A percentile compares a stretch with the other conserved stretches of the same genome.
Evolutionary conservation across 495 filamentous ascomycete species (phyloP).

Genomic region (Pseudotulostoma volvatum): DNA sequence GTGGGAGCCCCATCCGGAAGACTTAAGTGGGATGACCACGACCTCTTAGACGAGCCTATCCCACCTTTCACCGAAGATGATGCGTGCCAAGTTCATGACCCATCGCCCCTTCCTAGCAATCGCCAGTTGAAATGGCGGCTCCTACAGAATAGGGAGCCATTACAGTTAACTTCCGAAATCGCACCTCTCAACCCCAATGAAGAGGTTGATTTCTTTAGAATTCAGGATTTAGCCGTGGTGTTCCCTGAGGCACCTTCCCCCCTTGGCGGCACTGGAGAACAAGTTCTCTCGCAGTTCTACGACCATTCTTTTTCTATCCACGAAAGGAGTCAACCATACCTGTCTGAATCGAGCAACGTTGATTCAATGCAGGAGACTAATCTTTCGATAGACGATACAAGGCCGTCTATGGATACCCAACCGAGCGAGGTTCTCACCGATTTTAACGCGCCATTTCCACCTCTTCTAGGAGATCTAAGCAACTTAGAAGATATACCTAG

Average conservation of each 20-base stretch:
- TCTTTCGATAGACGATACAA: conserved; percentile 11
- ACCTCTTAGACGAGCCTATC: conserved; percentile 33
- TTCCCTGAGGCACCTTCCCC: neutral
- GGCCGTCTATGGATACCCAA: conserved; percentile 6
- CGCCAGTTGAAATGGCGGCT: conserved; percentile 26
- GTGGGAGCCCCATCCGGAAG: conserved; percentile 42
- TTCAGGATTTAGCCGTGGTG: conserved; percentile 17
- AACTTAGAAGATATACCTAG: conserved; percentile 56
- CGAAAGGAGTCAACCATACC: conserved; percentile 24
- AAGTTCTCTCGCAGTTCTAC: conserved; percentile 45
- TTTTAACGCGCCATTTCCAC: conserved; percentile 5
- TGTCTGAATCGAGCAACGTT: conserved; percentile 1
- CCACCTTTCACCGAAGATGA: conserved; percentile 25
- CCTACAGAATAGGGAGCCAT: conserved; percentile 10
- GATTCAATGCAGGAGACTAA: conserved; percentile 16
- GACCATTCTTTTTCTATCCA: conserved; percentile 56
- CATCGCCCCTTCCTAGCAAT: conserved; percentile 3
- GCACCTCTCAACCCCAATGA: conserved; percentile 5
- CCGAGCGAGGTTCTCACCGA: neutral
- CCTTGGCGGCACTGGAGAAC: conserved; percentile 21
- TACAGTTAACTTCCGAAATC: conserved; percentile 5
- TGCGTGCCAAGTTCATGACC: conserved; percentile 1
- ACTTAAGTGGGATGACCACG: conserved; percentile 38
- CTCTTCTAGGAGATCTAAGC: conserved; percentile 25
- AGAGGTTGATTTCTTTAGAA: conserved; percentile 34